A percentile compares a stretch with the other conserved stretches of the same genome.
Conservation (phyloP, 768 basidiomycete species). For the Rhodotorula paludigena region DNA sequence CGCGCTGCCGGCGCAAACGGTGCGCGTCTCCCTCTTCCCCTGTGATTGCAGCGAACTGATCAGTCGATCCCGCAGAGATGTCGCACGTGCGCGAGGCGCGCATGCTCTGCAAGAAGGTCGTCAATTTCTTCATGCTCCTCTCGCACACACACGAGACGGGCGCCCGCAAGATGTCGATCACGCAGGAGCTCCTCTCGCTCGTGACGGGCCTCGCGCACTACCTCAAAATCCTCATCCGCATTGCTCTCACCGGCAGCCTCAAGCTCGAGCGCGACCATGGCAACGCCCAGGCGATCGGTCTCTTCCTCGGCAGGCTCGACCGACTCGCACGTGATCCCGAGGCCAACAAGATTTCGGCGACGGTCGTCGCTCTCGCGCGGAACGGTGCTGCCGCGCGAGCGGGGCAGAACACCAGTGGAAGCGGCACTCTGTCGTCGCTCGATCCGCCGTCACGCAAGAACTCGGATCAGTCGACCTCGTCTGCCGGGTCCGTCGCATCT, state of each 20-base stretch:
- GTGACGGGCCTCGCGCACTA: constrained; percentile 99
- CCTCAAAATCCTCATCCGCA: constrained; percentile 97
- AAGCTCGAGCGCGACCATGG: constrained; percentile 89
- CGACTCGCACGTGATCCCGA: constrained; percentile 62
- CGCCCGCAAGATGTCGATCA: constrained; percentile 86
- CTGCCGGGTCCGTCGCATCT: too few relatives aligned
- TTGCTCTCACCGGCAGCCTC: constrained; percentile 89
- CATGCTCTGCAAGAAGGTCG: constrained; percentile 97
- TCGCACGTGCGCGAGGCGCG: constrained; percentile 96
- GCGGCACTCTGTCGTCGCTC: background rate
- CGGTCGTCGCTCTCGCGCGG: constrained; percentile 16
- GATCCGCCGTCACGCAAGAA: constrained; percentile 9
- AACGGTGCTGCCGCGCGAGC: background rate
- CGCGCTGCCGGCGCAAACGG: constrained; percentile 74
- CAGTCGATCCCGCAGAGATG: constrained; percentile 52
- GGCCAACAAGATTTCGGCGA: constrained; percentile 43
- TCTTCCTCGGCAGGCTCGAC: constrained; percentile 88
- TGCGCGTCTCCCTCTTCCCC: constrained; percentile 48
- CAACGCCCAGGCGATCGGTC: constrained; percentile 73
- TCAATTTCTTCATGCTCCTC: constrained; percentile 91
- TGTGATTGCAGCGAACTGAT: background rate
- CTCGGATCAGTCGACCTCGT: constrained; percentile 33
- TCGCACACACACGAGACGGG: constrained; percentile 94
- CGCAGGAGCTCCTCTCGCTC: constrained; percentile 89
- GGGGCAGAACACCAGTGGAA: background rate